These are phyloP conservation scores for Cyclaneusma minus DNA, from an alignment of 2,329 filamentous ascomycete genomes.

Conservation along the genomic window DNA sequence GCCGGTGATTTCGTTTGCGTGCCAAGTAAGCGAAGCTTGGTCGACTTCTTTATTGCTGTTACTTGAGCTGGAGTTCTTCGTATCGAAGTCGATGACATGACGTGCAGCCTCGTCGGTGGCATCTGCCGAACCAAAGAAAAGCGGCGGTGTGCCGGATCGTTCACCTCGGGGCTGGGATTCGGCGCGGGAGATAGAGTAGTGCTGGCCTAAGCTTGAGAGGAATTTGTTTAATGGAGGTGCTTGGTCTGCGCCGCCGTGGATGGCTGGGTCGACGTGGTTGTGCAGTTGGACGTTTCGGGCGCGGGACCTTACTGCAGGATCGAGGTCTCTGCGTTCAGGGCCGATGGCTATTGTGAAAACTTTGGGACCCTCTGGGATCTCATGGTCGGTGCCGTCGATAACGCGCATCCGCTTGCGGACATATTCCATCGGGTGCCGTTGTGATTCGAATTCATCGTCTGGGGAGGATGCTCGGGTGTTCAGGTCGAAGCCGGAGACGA, in stretches of 20 bases:
- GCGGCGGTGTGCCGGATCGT: constrained; percentile 13
- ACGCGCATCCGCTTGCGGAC: constrained; percentile 13
- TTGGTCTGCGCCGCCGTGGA: not conserved
- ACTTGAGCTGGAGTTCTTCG: not conserved
- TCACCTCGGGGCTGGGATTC: constrained; percentile 12
- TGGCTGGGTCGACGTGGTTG: constrained; percentile 11
- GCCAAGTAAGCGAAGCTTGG: constrained; percentile 38
- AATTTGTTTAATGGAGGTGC: not conserved
- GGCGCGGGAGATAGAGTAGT: constrained; percentile 10
- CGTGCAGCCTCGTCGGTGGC: constrained; percentile 4
- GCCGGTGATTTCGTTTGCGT: constrained; percentile 51
- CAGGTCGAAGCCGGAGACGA: constrained; percentile 11
- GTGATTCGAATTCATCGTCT: constrained; percentile 2
- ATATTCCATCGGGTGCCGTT: constrained; percentile 3
- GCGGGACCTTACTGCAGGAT: constrained; percentile 6
- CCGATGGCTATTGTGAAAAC: constrained; percentile 6
- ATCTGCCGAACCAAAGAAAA: constrained; percentile 3
- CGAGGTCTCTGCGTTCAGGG: constrained; percentile 6
- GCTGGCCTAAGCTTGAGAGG: constrained; percentile 1
- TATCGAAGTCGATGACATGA: not conserved
- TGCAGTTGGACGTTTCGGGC: constrained; percentile 7
- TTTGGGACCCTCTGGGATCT: constrained; percentile 14
- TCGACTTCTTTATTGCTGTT: not conserved
- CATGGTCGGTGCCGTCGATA: constrained; percentile 5
- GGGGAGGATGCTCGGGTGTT: constrained; percentile 1